Conservation (phyloP, 2,329 filamentous ascomycete species). For the Pestalotiopsis fici region DNA sequence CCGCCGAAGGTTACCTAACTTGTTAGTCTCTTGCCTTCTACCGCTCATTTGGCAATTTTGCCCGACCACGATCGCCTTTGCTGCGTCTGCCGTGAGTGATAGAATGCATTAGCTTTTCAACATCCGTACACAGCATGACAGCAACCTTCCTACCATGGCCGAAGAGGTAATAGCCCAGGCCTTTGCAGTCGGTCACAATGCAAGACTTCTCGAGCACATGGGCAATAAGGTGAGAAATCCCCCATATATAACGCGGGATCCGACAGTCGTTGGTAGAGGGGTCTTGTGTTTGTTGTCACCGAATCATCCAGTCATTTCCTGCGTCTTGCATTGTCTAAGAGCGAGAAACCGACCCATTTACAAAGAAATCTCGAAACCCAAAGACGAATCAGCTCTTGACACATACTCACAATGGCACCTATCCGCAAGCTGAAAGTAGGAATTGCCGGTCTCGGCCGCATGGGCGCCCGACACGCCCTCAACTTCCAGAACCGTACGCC, state of each 20-base stretch:
- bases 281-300: neutral
- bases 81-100: neutral
- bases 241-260: neutral
- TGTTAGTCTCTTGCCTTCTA: neutral
- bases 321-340: neutral
- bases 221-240: neutral
- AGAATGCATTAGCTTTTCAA: neutral
- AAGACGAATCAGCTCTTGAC: neutral
- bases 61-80: neutral
- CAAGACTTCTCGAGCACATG: neutral
- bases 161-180: neutral
- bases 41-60: neutral
- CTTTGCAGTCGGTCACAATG: neutral
- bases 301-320: neutral
- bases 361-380: neutral
- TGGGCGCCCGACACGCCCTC: slow-evolving; percentile 7
- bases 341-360: neutral
- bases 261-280: neutral
- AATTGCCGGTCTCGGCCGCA: slow-evolving; percentile 6
- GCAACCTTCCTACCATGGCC: neutral
- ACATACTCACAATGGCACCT: neutral
- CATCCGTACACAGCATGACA: neutral
- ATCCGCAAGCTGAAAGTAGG: slow-evolving; percentile 1
- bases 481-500: slow-evolving; percentile 7
- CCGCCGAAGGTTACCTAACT: neutral